These are phyloP conservation scores for Fragaria ananassa DNA, from an alignment of 306 rosid species.

Conservation along the genomic window DNA sequence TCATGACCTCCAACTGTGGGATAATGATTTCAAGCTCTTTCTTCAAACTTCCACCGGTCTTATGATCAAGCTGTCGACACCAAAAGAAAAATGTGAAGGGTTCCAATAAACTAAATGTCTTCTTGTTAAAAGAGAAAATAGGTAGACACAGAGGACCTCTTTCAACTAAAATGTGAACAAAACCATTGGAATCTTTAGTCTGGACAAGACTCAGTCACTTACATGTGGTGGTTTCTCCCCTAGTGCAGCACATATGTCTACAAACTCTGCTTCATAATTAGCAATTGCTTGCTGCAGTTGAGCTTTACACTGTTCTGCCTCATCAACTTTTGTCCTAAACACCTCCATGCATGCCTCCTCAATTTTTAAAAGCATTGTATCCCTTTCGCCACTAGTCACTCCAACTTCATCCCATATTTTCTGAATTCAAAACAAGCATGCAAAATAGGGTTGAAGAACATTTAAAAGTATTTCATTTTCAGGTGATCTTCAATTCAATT, in stretches of 20 bases:
- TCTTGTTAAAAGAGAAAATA: background rate
- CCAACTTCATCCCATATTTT: slow-evolving; percentile 83
- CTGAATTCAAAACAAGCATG: slow-evolving; percentile 34
- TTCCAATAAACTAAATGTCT: slow-evolving; percentile 7
- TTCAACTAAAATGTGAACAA: background rate
- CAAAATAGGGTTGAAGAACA: background rate
- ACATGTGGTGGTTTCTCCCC: slow-evolving; percentile 51
- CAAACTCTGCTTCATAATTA: slow-evolving; percentile 50
- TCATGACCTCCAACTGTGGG: slow-evolving; percentile 52
- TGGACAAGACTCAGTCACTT: slow-evolving; percentile 24
- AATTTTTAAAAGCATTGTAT: slow-evolving; percentile 52
- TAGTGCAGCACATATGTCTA: slow-evolving; percentile 45
- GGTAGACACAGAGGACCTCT: background rate
- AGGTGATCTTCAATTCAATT: too few relatives aligned
- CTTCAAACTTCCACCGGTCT: slow-evolving; percentile 48
- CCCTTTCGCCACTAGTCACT: slow-evolving; percentile 49
- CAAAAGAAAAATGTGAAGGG: background rate
- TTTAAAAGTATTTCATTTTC: background rate
- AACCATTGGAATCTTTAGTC: slow-evolving; percentile 1
- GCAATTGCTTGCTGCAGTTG: slow-evolving; percentile 52
- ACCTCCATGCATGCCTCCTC: slow-evolving; percentile 59
- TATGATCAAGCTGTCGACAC: slow-evolving; percentile 42
- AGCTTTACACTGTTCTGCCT: slow-evolving; percentile 46
- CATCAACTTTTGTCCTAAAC: slow-evolving; percentile 52
- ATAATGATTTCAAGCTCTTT: slow-evolving; percentile 40